Evolutionary conservation across 1,139 yeast species (phyloP), one percentile per base, ranked within the genome.

Genomic region (Nakaseomyces delphensis): DNA sequence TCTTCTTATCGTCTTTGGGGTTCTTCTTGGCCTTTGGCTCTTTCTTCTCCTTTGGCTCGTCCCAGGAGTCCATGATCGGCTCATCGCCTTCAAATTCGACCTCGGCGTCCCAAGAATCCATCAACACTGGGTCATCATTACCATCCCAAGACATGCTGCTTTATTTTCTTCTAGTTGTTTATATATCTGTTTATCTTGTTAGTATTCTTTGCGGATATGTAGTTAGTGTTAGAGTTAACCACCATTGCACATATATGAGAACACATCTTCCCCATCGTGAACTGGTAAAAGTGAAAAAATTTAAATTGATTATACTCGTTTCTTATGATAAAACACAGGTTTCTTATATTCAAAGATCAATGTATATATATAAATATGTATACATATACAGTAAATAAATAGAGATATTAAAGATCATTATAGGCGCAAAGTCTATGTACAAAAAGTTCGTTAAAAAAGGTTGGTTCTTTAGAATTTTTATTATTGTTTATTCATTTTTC

Each of bases 61-160:
- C 97, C 96, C 97, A 89, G 3, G 95, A 83, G 50, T 83, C 93
- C 48, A 85, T 69, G 18, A 84, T 71, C 39, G 81, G 80, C 39
- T 77, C 83, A 47, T 83, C 87, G 49, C 77, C 41, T 19, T 21
- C 60, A 40, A 64, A 57, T 20, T 33, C 37, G 13, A 33, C 27
- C 50, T 79, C 93, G 57, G 83, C 95, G 53, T 86, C 96, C 79
- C 93, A 91, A 59, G 86, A 78, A 41, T 79, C 81, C 47, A 77
- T 71, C 45, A 73, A 72, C 33, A 74, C 75, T 13, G 74, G 68
- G 25, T 66, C 62, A 35, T 62, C 54, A 18, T 69, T 60, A 43
- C 79, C 67, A 45, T 89, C 96, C 66, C 65, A 62, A 50, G 66
- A 62, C 64, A 62, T 62, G n/a, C n/a, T n/a, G n/a, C n/a, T n/a